phyloP scores from a whole-genome alignment of 805 yeast genomes.

The Suhomyces canberraensis region DNA sequence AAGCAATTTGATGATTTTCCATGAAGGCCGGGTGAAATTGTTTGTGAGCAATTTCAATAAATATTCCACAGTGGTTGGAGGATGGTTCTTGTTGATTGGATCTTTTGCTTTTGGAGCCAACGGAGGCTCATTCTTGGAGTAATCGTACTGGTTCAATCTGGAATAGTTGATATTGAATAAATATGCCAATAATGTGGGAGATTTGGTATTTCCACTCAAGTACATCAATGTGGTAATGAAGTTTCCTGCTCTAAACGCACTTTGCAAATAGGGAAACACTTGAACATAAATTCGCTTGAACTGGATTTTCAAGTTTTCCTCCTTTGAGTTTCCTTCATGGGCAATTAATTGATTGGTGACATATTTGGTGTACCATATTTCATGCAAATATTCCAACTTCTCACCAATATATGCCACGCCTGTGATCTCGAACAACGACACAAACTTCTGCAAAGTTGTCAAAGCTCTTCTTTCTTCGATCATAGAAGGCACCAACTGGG shows the following conservation, averaged over 20 bases:
- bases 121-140: constrained; percentile 33
- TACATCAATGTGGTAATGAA: constrained; percentile 60
- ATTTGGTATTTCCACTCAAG: constrained; percentile 61
- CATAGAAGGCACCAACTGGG: constrained; percentile 36
- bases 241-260: constrained; percentile 45
- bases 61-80: constrained; percentile 40
- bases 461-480: constrained; percentile 54
- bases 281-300: constrained; percentile 46
- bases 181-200: constrained; percentile 60
- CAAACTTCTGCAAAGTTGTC: constrained; percentile 48
- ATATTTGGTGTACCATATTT: constrained; percentile 57
- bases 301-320: constrained; percentile 27
- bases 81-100: constrained; percentile 31
- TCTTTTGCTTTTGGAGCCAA: constrained; percentile 5
- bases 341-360: constrained; percentile 44
- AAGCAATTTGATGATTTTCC: constrained; percentile 29
- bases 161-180: constrained; percentile 64
- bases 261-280: constrained; percentile 58
- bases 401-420: constrained; percentile 67
- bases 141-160: constrained; percentile 53
- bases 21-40: constrained; percentile 23
- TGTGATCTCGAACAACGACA: constrained; percentile 57
- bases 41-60: constrained; percentile 21
- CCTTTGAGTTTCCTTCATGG: constrained; percentile 16
- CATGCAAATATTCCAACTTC: constrained; percentile 63